Evolutionary conservation across 140 eudicot species (phyloP).

Genomic region (Oenanthe javanica): DNA sequence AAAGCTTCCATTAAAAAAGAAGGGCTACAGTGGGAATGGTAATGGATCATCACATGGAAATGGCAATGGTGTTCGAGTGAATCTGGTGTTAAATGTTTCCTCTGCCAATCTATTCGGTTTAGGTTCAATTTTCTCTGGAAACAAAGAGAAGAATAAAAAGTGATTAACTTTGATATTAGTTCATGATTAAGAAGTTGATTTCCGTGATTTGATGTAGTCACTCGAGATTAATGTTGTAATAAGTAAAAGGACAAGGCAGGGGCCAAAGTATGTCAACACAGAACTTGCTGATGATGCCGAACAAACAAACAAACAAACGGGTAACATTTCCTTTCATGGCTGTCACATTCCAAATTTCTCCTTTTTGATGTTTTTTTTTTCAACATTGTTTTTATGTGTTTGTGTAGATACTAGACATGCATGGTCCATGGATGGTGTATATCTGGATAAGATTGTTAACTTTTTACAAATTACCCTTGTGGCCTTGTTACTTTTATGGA

Average conservation of each 20-base stretch:
- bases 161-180: neutral
- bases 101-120: conserved; percentile 52
- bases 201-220: neutral
- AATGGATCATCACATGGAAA: conserved; percentile 16
- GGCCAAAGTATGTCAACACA: conserved; percentile 7
- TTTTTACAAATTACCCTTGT: neutral
- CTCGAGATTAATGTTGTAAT: neutral
- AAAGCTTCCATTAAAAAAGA: conserved; percentile 72
- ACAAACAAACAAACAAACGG: conserved; percentile 15
- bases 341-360: conserved; percentile 13
- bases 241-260: conserved; percentile 9
- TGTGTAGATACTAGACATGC: neutral
- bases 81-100: conserved; percentile 66
- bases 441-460: neutral
- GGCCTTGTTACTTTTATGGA: neutral
- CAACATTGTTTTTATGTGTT: neutral
- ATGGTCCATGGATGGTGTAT: neutral
- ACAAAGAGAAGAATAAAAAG: conserved; percentile 56
- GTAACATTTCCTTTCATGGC: conserved; percentile 23
- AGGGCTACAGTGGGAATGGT: neutral
- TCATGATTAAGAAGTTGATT: neutral
- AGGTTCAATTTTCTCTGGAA: conserved; percentile 56
- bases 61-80: conserved; percentile 35
- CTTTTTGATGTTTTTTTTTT: neutral
- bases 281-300: conserved; percentile 6